Evolutionary conservation across 1,284 basidiomycete species (phyloP).

Genomic region (Prillingera fragicola): DNA sequence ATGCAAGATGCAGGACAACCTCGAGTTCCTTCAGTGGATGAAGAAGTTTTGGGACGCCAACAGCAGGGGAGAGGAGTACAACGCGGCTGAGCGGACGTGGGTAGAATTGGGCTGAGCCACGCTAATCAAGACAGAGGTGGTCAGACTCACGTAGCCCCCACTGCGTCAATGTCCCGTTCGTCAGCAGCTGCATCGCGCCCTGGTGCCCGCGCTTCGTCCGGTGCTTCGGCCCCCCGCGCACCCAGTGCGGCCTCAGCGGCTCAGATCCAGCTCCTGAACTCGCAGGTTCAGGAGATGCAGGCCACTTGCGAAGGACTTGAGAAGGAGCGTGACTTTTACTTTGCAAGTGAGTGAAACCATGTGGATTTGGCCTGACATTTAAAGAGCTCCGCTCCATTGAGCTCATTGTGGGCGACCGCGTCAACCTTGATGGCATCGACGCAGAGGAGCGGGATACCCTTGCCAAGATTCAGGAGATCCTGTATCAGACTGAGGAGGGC

Average conservation of each 20-base stretch:
- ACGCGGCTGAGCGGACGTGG: slow-evolving; percentile 61
- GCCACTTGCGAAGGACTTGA: slow-evolving; percentile 78
- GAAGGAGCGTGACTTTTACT: slow-evolving; percentile 97
- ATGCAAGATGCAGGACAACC: slow-evolving; percentile 99
- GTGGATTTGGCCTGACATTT: background rate
- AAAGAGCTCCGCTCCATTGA: slow-evolving; percentile 86
- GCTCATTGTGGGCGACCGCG: slow-evolving; percentile 74
- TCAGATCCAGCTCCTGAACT: slow-evolving; percentile 27
- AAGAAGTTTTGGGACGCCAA: slow-evolving; percentile 94
- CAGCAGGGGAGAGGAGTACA: slow-evolving; percentile 82
- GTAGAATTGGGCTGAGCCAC: slow-evolving; percentile 7
- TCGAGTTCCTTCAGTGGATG: slow-evolving; percentile 97
- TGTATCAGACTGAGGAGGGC: slow-evolving; percentile 90
- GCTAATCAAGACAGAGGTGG: background rate
- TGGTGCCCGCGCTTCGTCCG: slow-evolving; percentile 9
- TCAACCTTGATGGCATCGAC: slow-evolving; percentile 58
- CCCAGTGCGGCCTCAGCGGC: slow-evolving; percentile 25
- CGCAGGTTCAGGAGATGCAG: slow-evolving; percentile 77
- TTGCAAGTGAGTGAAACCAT: slow-evolving; percentile 70
- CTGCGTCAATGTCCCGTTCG: slow-evolving; percentile 13
- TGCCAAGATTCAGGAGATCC: slow-evolving; percentile 80
- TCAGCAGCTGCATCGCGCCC: slow-evolving; percentile 6
- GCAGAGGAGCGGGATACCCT: slow-evolving; percentile 65
- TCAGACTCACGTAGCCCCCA: background rate
- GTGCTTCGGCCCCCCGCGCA: slow-evolving; percentile 10